Base-by-base conservation (phyloP, 345 rosid genomes). In the Isatis tinctoria region DNA sequence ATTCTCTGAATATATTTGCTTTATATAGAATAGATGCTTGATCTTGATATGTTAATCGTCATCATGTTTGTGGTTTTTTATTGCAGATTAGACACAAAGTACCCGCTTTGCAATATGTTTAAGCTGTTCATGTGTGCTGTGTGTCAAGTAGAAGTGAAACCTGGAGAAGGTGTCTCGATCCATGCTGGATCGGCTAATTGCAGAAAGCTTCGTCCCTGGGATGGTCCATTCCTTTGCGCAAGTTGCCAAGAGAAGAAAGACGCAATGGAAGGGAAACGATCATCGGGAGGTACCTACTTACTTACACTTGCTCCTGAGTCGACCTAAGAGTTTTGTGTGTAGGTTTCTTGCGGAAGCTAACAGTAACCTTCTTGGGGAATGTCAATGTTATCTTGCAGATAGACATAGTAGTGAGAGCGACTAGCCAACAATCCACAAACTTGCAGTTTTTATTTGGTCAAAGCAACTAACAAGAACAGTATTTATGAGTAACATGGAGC, bases 221-320 rank as follows among this genome's bases (percentile, higher is more conserved):
- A 96, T 87, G 99, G 99, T 70, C 99, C 99, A 67, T 96, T 92
- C 83, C 98, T 96, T 81, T 96, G 99, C 74, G 57, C 62, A 48
- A 96, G 91, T 85, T 96, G 99, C 87, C 99, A 96, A 79, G 89
- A 92, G 72, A 96, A 92, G 82, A 96, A 83, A 84, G 98, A 92
- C 69, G 94, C 94, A 73, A 96, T 96, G 98, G 99, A 96, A 89
- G 97, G 99, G 60, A 96, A 82, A 82, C 83, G 91, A 85, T 79
- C 83, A 10, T 83, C 84, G 6, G 90, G 97, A 85, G 92, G 99
- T 96, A 82, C 40, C 28, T 61, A 3, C 64, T n/a, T n/a, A n/a
- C n/a, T 63, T 27, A 13, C 20, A 22, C 52, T 57, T 40, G 33
- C 47, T 26, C 37, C 37, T 52, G 6, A 27, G 11, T 14, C 27